These are phyloP conservation scores for Golubevia pallescens DNA, from an alignment of 1,284 basidiomycete genomes.

Conservation along the genomic window DNA sequence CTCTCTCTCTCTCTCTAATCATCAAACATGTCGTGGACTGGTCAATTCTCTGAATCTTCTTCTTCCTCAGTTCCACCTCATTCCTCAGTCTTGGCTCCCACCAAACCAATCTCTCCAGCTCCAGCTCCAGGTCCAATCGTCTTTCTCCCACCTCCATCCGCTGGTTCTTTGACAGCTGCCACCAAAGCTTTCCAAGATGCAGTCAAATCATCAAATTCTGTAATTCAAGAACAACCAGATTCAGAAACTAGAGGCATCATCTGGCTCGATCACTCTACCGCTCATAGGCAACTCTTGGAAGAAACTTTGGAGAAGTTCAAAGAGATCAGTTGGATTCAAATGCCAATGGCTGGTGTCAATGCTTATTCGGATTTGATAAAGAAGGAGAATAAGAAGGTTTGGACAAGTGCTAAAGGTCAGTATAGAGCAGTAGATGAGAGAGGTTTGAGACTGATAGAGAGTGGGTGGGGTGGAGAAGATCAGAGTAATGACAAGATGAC, in stretches of 20 bases:
- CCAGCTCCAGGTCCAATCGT: not conserved
- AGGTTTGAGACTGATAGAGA: too few species aligned
- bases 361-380: slow-evolving; percentile 20
- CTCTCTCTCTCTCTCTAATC: too few species aligned
- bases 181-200: not conserved
- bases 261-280: slow-evolving; percentile 14
- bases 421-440: too few species aligned
- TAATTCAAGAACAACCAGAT: not conserved
- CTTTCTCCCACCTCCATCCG: not conserved
- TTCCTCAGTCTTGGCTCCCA: not conserved
- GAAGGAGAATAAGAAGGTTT: slow-evolving; percentile 13
- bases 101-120: not conserved
- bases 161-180: not conserved
- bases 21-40: not conserved
- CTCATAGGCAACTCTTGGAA: slow-evolving; percentile 1
- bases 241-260: slow-evolving; percentile 12
- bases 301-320: slow-evolving; percentile 7
- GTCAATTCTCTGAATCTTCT: not conserved
- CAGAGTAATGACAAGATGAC: too few species aligned
- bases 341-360: slow-evolving; percentile 44
- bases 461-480: too few species aligned
- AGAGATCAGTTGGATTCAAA: slow-evolving; percentile 25
- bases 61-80: not conserved
- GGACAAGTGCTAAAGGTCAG: slow-evolving; percentile 34
- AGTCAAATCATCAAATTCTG: not conserved